Evolutionary conservation across 1,139 yeast genomes (phyloP).

Genomic region (Spathaspora jeffriesii): DNA sequence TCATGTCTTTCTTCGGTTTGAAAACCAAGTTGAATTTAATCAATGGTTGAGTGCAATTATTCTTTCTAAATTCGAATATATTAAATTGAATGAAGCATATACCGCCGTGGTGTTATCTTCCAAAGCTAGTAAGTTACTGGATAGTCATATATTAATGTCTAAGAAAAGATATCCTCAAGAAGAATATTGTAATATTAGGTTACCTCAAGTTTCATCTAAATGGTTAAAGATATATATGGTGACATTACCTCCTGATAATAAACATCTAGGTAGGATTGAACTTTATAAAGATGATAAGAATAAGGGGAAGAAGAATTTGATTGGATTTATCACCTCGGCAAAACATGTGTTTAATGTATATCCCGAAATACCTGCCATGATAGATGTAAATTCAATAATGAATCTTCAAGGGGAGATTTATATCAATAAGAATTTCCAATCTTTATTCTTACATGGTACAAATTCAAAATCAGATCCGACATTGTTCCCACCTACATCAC

Average conservation of each 20-base stretch:
- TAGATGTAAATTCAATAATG: slow-evolving; percentile 54
- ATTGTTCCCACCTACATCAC: slow-evolving; percentile 7
- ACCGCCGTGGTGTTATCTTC: slow-evolving; percentile 58
- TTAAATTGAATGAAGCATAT: slow-evolving; percentile 54
- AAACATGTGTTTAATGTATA: slow-evolving; percentile 49
- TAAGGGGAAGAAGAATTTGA: slow-evolving; percentile 43
- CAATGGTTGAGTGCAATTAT: slow-evolving; percentile 49
- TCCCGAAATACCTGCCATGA: slow-evolving; percentile 54
- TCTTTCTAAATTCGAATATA: slow-evolving; percentile 50
- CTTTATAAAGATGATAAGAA: slow-evolving; percentile 44
- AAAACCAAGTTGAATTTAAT: slow-evolving; percentile 29
- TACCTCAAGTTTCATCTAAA: slow-evolving; percentile 55
- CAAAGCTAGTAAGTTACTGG: slow-evolving; percentile 55
- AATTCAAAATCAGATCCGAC: neutral
- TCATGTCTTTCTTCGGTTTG: slow-evolving; percentile 33
- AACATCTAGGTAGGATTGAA: slow-evolving; percentile 46
- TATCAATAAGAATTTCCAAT: slow-evolving; percentile 42
- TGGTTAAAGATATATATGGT: slow-evolving; percentile 55
- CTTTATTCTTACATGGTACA: slow-evolving; percentile 20
- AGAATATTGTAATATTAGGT: slow-evolving; percentile 59
- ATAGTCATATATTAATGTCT: slow-evolving; percentile 51
- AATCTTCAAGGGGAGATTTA: slow-evolving; percentile 51
- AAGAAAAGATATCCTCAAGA: slow-evolving; percentile 44
- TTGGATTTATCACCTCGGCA: slow-evolving; percentile 45
- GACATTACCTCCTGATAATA: slow-evolving; percentile 43